Evolutionary conservation across 2,329 filamentous ascomycete species (phyloP).

Genomic region (Domatiomyces catenatus): DNA sequence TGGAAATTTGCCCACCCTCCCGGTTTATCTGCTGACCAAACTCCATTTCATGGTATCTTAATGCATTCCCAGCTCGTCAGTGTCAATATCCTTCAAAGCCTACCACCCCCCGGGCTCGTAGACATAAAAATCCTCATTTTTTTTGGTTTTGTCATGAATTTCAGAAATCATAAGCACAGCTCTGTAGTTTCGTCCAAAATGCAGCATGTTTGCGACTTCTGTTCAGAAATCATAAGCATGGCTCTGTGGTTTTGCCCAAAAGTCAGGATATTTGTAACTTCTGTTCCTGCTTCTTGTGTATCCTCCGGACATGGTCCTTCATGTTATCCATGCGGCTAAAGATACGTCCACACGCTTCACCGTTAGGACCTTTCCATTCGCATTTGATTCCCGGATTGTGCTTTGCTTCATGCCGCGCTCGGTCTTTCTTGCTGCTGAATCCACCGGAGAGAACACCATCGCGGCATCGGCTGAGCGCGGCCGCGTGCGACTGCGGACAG

Average conservation of each 20-base stretch:
- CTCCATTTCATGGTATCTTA: no score
- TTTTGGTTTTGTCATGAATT: no score
- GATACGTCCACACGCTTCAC: slow-evolving; percentile 38
- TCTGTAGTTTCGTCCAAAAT: no score
- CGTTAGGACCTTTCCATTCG: slow-evolving; percentile 15
- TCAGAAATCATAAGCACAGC: no score
- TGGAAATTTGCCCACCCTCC: no score
- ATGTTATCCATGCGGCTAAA: slow-evolving; percentile 50
- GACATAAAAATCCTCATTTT: no score
- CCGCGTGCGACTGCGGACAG: slow-evolving; percentile 34
- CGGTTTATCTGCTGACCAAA: no score
- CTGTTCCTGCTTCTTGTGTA: slow-evolving; percentile 22
- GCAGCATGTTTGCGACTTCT: no score
- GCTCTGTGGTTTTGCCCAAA: not conserved
- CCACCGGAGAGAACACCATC: slow-evolving; percentile 34
- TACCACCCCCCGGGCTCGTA: no score
- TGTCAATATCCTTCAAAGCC: no score
- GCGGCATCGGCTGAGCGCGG: slow-evolving; percentile 8
- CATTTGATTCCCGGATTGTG: slow-evolving; percentile 46
- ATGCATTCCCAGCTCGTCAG: no score
- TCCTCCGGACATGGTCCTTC: slow-evolving; percentile 34
- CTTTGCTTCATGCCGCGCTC: slow-evolving; percentile 46
- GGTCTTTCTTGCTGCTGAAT: slow-evolving; percentile 49
- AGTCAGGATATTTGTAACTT: not conserved
- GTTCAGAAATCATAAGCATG: no score